Base-by-base conservation (phyloP, 768 basidiomycete species). In the Leccinum obscurum region DNA sequence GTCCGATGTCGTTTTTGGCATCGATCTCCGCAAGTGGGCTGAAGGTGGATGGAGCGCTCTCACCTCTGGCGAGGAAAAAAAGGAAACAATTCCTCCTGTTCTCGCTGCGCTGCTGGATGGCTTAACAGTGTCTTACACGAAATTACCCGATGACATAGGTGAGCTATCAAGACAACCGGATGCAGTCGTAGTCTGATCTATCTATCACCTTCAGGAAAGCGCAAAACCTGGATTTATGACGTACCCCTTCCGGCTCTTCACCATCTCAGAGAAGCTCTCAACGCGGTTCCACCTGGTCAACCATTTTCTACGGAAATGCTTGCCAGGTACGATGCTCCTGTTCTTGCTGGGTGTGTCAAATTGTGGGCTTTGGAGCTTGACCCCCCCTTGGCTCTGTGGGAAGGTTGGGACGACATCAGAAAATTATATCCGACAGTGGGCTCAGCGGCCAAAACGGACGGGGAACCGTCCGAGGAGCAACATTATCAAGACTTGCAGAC, bases 201-300 rank as follows among this genome's bases (percentile, higher is more conserved):
- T 56, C n/a, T 17, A 37, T 57, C n/a, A 22, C 56, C 13, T 37
- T 4, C 69, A 87, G 95, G 95, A 72, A 89, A 85, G 70, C 86
- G 95, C 60, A 93, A 89, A 77, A 78, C 88, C 4, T 98, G 95
- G 95, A 92, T 98, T 56, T 98, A 97, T 74, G 93, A 98, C 66
- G 90, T 92, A 4, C 94, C 95, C 1, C 81, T 98, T 6, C 79
- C 85, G 2, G 85, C 86, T 26, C 83, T 90, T 15, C 95, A 98
- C 67, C 89, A 89, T 60, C 85, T 98, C 32, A 87, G 95, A 58
- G 92, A 94, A 74, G 81, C 81, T 6, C 78, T 98, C 56, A 96
- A 97, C 70, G 84, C 81, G 10, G 75, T 90, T n/a, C 87, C 83
- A 7, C 71, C 74, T 57, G 68, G 76, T 60, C 73, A 79, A 32